Evolutionary conservation across 2,329 filamentous ascomycete species (phyloP).

Genomic region (Penicillium freii): DNA sequence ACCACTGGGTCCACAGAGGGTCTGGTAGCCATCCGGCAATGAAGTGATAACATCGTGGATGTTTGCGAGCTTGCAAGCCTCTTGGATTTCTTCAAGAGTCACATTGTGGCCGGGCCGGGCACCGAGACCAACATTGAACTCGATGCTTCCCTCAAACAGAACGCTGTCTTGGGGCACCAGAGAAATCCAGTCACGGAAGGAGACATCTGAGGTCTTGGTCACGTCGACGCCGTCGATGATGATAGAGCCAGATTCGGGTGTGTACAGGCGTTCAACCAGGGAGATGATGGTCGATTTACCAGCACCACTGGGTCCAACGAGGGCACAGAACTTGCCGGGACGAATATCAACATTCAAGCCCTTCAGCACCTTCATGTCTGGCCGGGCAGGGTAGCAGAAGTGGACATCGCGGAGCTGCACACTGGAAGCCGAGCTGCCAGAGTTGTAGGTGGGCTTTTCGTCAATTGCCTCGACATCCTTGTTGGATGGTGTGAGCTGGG

Average conservation of each 20-base stretch:
- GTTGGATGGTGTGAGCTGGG: slow-evolving; percentile 1
- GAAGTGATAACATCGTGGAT: slow-evolving; percentile 66
- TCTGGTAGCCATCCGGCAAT: slow-evolving; percentile 60
- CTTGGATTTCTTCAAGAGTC: slow-evolving; percentile 61
- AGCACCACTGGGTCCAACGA: slow-evolving; percentile 67
- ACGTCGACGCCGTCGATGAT: slow-evolving; percentile 54
- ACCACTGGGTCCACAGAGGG: slow-evolving; percentile 53
- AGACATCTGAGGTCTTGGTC: slow-evolving; percentile 35
- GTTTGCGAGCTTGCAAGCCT: slow-evolving; percentile 65
- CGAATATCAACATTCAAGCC: slow-evolving; percentile 55
- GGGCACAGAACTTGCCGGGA: slow-evolving; percentile 44
- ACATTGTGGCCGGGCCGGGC: slow-evolving; percentile 54
- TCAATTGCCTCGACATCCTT: slow-evolving; percentile 25
- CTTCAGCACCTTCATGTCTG: slow-evolving; percentile 58
- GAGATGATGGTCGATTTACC: slow-evolving; percentile 67
- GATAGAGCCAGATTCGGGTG: slow-evolving; percentile 50
- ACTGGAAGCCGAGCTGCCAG: slow-evolving; percentile 33
- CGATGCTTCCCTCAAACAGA: slow-evolving; percentile 50
- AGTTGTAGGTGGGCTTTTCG: slow-evolving; percentile 18
- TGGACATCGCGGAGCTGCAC: slow-evolving; percentile 60
- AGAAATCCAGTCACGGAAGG: slow-evolving; percentile 47
- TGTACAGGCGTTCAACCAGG: slow-evolving; percentile 56
- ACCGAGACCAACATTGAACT: slow-evolving; percentile 49
- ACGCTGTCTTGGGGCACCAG: slow-evolving; percentile 51
- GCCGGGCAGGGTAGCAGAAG: slow-evolving; percentile 66